These are phyloP conservation scores for Spiraea crenata DNA, from an alignment of 331 rosid genomes.

Conservation along the genomic window DNA sequence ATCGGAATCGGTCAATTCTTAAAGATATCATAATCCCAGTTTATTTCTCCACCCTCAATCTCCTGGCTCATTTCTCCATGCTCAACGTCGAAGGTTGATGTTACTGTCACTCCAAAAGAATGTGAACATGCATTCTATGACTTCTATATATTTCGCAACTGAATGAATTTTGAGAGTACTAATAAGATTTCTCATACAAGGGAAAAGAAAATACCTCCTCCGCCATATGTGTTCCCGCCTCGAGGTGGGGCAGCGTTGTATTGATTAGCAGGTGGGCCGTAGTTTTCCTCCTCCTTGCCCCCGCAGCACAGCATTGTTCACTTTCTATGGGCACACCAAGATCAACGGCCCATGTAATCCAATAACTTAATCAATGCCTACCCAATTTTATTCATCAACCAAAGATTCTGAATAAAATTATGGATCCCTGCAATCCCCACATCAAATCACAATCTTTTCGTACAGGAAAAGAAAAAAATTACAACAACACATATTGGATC, in stretches of 20 bases:
- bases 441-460: not conserved
- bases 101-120: no score
- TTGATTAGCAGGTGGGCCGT: slow-evolving; percentile 72
- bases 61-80: no score
- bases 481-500: not conserved
- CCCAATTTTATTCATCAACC: not conserved
- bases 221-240: slow-evolving; percentile 72
- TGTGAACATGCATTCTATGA: no score
- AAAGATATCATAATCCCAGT: no score
- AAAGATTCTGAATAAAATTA: not conserved
- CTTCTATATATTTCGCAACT: no score
- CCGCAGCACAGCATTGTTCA: slow-evolving; percentile 90
- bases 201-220: slow-evolving; percentile 18
- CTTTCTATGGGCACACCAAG: slow-evolving; percentile 28
- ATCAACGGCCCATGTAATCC: slow-evolving; percentile 41
- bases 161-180: not conserved
- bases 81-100: no score
- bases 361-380: slow-evolving; percentile 8
- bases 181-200: not conserved
- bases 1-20: not conserved
- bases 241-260: slow-evolving; percentile 60
- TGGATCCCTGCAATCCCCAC: not conserved
- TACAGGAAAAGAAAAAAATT: not conserved
- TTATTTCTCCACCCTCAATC: no score
- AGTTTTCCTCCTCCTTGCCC: slow-evolving; percentile 81